phyloP scores from a whole-genome alignment of 139 green algal species.

The Dunaliella primolecta region DNA sequence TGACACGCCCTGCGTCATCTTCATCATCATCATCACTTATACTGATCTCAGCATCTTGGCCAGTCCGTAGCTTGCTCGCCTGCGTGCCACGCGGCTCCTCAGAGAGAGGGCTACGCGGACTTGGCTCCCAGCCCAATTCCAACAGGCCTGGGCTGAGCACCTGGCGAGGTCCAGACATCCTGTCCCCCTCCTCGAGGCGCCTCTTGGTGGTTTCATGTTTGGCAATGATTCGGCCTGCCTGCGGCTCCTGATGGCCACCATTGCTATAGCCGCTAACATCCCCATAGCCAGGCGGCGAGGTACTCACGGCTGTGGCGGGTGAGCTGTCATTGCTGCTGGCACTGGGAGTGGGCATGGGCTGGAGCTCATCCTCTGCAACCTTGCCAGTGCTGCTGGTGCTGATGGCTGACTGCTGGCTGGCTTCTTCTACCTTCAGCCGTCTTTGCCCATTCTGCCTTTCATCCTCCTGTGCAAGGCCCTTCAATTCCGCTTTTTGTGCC shows the following conservation, averaged over 20 bases:
- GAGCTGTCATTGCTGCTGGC: not conserved
- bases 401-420: not conserved
- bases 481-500: too few relatives aligned
- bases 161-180: too few relatives aligned
- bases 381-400: too few relatives aligned
- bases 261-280: too few relatives aligned
- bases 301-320: too few relatives aligned
- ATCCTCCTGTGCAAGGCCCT: not conserved
- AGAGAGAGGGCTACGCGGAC: too few relatives aligned
- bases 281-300: too few relatives aligned
- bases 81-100: not conserved
- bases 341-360: not conserved
- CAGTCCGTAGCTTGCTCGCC: not conserved
- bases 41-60: not conserved
- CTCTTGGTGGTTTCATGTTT: not conserved
- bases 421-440: not conserved
- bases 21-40: constrained; percentile 10
- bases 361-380: not conserved
- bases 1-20: not conserved
- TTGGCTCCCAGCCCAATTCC: not conserved
- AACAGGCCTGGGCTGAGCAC: not conserved
- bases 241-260: not conserved
- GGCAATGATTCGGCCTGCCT: not conserved
- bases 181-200: too few relatives aligned
- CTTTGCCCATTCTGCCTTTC: not conserved